Percentiles rank a stretch among this genome's conserved stretches.
These are phyloP conservation scores for Podospora didyma DNA, from an alignment of 495 filamentous ascomycete species.

Conservation along the genomic window DNA sequence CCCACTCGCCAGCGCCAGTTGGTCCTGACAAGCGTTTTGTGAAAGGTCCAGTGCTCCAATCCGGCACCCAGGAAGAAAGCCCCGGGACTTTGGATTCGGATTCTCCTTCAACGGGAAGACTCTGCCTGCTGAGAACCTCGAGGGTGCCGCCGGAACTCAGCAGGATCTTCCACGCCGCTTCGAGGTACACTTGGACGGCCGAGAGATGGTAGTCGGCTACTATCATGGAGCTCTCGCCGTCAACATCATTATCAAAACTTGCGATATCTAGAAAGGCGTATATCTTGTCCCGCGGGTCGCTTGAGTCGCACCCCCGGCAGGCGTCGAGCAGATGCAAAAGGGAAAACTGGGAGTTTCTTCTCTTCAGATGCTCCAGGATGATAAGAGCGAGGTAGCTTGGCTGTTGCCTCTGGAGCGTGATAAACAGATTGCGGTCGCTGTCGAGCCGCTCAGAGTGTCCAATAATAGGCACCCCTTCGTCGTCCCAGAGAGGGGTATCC, in stretches of 20 bases:
- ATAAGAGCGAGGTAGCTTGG: neutral
- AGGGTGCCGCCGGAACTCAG: neutral
- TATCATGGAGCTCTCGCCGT: neutral
- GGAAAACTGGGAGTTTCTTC: neutral
- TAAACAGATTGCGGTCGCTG: neutral
- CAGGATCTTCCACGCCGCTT: neutral
- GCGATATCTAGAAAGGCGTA: neutral
- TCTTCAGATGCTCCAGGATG: neutral
- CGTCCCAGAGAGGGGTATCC: slow-evolving; percentile 14
- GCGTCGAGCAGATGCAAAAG: neutral
- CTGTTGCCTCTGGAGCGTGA: neutral
- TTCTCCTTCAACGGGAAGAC: neutral
- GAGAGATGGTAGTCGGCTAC: neutral
- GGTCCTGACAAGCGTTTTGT: neutral
- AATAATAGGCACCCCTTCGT: slow-evolving; percentile 11
- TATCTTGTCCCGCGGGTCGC: neutral
- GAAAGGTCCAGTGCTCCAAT: neutral
- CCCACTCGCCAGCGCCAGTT: neutral
- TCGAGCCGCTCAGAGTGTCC: neutral
- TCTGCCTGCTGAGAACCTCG: neutral
- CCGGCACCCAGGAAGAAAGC: neutral
- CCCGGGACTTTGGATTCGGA: neutral
- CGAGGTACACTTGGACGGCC: neutral
- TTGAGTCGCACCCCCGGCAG: neutral
- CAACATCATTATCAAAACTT: neutral